Evolutionary conservation across 768 basidiomycete genomes (phyloP), one percentile per base, ranked within the genome.

Genomic region (Calocera cornea): DNA sequence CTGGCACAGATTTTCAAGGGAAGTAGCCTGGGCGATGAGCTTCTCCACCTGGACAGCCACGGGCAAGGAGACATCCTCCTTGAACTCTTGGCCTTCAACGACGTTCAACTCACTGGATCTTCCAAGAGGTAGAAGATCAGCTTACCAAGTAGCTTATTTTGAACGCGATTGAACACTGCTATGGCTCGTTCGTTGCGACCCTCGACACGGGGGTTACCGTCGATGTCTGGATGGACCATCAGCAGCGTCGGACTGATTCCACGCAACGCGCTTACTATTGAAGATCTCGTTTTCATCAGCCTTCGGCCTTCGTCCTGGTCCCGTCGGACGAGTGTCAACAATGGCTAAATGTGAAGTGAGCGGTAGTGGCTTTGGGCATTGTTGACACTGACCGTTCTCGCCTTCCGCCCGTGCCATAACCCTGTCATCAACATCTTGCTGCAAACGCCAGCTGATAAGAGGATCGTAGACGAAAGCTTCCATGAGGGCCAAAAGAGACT

Each of bases 391-490:
- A 86, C 89, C 88, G 76, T 90, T 87, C 34, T 83, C 81, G 65
- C 54, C 54, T 27, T 60, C 27, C 3, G 54, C 54, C 5, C 54
- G 24, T 19, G 54, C 22, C 54, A 60, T 60, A 27, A 60, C 54
- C 19, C 86, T 84, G 27, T 80, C 80, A 67, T 92, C 90, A 41
- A 84, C 86, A 65, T 94, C 91, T 3, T 88, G 84, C 73, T 90
- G 89, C 70, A 97, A 80, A 72, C 94, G 85, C 94, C 95, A 99
- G 73, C 93, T 95, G 80, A 98, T 95, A 67, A 99, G 79, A 14
- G 97, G 97, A 74, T 99, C 97, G 72, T 98, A 97, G 10, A 98
- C 95, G 75, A 99, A 98, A 7, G 97, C 95, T 76, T 99, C 97
- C 33, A 99, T 81, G 22, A 99, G 95, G 3, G 97, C 97, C 91